Percentiles rank a stretch among this genome's conserved stretches.
phyloP scores from a whole-genome alignment of 805 yeast species.

The Hanseniaspora mollemarum region DNA sequence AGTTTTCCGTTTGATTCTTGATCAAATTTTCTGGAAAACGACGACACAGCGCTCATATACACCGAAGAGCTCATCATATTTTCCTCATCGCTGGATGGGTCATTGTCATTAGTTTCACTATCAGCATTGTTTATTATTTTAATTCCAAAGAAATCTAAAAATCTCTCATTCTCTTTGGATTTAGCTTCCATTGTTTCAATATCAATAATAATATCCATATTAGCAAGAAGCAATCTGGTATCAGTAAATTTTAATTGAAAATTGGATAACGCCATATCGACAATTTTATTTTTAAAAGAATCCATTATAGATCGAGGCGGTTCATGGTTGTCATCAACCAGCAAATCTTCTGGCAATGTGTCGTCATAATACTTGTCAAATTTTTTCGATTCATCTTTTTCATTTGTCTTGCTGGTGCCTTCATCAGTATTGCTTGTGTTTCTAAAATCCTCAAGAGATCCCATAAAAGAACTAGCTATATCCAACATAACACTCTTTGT shows the following conservation, averaged over 20 bases:
- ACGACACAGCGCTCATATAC: slow-evolving; percentile 19
- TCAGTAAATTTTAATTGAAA: slow-evolving; percentile 10
- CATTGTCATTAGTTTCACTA: slow-evolving; percentile 13
- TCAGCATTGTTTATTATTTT: background rate
- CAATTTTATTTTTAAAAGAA: slow-evolving; percentile 14
- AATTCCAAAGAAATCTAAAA: slow-evolving; percentile 3
- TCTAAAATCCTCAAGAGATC: slow-evolving; percentile 27
- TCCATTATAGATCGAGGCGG: slow-evolving; percentile 5
- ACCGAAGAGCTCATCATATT: slow-evolving; percentile 16
- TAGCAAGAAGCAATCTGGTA: background rate
- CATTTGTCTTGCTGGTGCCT: slow-evolving; percentile 17
- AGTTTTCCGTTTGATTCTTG: slow-evolving; percentile 17
- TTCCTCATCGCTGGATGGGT: slow-evolving; percentile 18
- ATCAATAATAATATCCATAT: slow-evolving; percentile 3
- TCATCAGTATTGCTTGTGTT: slow-evolving; percentile 16
- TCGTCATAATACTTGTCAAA: background rate
- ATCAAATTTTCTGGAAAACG: background rate
- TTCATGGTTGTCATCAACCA: background rate
- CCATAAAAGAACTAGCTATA: slow-evolving; percentile 44
- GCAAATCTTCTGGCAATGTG: background rate
- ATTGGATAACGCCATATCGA: slow-evolving; percentile 13
- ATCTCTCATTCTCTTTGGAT: slow-evolving; percentile 8
- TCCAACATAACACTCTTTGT: slow-evolving; percentile 60
- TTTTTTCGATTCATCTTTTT: background rate
- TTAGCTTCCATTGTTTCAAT: slow-evolving; percentile 13